Percentiles rank a stretch among this genome's conserved stretches.
These are phyloP conservation scores for Pythium rishiriense DNA, from an alignment of 352 stramenopile genomes.

Conservation along the genomic window DNA sequence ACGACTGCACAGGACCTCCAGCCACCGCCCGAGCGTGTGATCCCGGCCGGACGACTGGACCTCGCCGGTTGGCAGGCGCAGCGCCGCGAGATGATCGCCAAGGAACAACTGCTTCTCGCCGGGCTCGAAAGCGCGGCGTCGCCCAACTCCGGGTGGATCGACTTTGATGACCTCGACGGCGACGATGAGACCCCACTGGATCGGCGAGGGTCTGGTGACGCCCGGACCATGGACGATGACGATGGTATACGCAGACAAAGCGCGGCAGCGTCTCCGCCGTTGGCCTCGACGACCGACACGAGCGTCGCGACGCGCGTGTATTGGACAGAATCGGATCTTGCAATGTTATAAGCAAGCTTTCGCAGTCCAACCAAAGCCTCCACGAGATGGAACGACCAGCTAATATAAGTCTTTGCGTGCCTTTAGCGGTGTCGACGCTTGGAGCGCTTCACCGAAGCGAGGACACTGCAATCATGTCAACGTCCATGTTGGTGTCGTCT, in stretches of 20 bases:
- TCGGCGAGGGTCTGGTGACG: too few species aligned
- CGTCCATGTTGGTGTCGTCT: too few species aligned
- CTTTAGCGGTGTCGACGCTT: not conserved
- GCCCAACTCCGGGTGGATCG: slow-evolving; percentile 41
- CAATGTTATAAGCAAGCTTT: slow-evolving; percentile 27
- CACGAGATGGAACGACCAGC: too few species aligned
- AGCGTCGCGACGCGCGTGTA: not conserved
- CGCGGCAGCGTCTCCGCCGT: not conserved
- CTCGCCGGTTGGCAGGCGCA: slow-evolving; percentile 61
- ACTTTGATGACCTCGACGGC: slow-evolving; percentile 46
- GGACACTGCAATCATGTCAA: too few species aligned
- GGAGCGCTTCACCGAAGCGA: too few species aligned
- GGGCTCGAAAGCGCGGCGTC: slow-evolving; percentile 42
- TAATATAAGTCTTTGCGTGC: not conserved
- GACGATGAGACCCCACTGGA: too few species aligned
- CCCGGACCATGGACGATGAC: too few species aligned
- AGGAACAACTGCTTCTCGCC: slow-evolving; percentile 45
- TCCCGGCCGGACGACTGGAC: slow-evolving; percentile 37
- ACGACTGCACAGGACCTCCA: slow-evolving; percentile 7
- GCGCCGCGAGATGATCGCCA: slow-evolving; percentile 49
- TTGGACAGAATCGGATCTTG: slow-evolving; percentile 33
- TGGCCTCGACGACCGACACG: not conserved
- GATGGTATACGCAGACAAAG: not conserved
- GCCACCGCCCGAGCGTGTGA: not conserved
- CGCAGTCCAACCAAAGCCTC: not conserved